A percentile compares a stretch with the other conserved stretches of the same genome.
Conservation (phyloP, 768 basidiomycete species). For the Pisolithus tinctorius region DNA sequence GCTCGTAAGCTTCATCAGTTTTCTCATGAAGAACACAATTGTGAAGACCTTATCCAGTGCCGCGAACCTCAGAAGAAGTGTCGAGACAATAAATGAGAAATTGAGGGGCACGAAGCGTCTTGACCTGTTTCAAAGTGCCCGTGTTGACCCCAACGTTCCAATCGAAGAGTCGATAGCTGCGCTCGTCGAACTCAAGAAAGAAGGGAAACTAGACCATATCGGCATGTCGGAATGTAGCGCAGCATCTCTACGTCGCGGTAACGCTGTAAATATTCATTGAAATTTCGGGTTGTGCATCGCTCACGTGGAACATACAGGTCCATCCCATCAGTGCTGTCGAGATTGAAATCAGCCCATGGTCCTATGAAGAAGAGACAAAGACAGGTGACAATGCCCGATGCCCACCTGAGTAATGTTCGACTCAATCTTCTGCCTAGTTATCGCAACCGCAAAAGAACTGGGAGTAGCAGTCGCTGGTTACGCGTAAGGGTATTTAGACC, state of each 20-base stretch:
- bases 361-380: conserved; percentile 46
- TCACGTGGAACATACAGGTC: conserved; percentile 27
- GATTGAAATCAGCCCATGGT: conserved; percentile 62
- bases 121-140: conserved; percentile 53
- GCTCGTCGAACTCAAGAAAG: conserved; percentile 35
- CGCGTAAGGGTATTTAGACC: conserved; percentile 30
- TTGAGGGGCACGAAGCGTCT: conserved; percentile 48
- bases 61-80: conserved; percentile 43
- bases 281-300: not conserved
- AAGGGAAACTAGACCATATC: conserved; percentile 38
- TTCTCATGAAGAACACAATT: conserved; percentile 18
- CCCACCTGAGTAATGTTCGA: not conserved
- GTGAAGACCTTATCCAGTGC: conserved; percentile 15
- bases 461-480: conserved; percentile 56
- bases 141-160: conserved; percentile 35
- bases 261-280: conserved; percentile 18
- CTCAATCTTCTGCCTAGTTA: conserved; percentile 27
- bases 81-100: conserved; percentile 36
- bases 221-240: conserved; percentile 47
- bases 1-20: conserved; percentile 20
- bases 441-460: conserved; percentile 48
- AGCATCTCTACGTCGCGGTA: conserved; percentile 36
- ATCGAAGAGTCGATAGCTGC: conserved; percentile 40
- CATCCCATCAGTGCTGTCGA: conserved; percentile 54
- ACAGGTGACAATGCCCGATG: conserved; percentile 24